Percentiles rank a stretch among this genome's conserved stretches.
Evolutionary conservation across 73 alveolate species (phyloP).

Genomic region (Paramecium octaurelia): DNA sequence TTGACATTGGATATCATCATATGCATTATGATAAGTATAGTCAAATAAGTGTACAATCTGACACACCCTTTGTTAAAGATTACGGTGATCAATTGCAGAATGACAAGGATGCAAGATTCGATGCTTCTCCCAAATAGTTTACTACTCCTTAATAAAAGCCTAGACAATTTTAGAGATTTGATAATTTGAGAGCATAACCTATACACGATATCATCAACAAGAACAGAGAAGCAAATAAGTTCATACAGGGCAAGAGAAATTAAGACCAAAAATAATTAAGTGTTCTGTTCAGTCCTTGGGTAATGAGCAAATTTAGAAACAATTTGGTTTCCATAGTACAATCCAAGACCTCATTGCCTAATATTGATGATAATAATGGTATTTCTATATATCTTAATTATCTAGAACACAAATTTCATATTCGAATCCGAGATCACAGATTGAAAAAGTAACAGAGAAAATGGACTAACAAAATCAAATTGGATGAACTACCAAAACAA

Average conservation of each 20-base stretch:
- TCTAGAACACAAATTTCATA: background rate
- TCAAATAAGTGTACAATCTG: background rate
- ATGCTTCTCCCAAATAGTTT: background rate
- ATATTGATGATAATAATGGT: background rate
- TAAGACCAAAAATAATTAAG: background rate
- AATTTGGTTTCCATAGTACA: background rate
- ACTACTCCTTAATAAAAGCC: slow-evolving; percentile 16
- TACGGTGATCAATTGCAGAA: background rate
- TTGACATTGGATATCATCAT: background rate
- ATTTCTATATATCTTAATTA: background rate
- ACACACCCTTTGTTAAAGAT: background rate
- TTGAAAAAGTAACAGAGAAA: background rate
- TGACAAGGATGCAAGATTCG: background rate
- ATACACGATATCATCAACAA: background rate
- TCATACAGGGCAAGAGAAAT: background rate
- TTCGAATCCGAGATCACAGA: background rate
- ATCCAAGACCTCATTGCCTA: background rate
- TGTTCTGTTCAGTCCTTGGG: background rate
- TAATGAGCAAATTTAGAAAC: background rate
- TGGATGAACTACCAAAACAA: background rate
- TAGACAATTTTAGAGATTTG: background rate
- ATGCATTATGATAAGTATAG: background rate
- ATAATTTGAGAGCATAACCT: background rate
- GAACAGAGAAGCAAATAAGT: background rate
- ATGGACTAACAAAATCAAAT: background rate